Base-by-base conservation (phyloP, 73 alveolate species). In the Paramecium tetraurelia region DNA sequence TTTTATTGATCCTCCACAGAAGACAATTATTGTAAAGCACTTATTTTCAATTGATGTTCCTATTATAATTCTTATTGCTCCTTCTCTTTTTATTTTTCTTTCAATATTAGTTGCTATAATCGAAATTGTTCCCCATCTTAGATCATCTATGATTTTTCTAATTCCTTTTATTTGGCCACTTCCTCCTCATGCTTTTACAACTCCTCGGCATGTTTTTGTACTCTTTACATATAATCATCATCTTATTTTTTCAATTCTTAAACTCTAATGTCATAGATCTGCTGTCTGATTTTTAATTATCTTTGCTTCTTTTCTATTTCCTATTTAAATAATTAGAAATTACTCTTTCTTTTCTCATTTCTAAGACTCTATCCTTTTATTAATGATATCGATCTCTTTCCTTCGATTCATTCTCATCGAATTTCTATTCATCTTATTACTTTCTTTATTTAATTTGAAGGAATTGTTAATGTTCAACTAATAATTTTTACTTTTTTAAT, bases 291-390 rank as follows among this genome's bases (percentile, higher is more conserved):
- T 24, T 24, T 40, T 43, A 22, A 46, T 35, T 80, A 24, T 48
- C 75, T 80, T 43, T 80, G 18, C 9, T 44, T 41, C 33, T 80
- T 80, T 80, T 80, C 35, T 40, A 41, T 24, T 80, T 80, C 87
- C 87, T 75, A 75, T 16, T 35, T 75, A 75, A 41, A 38, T 75
- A 53, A 53, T 38, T 29, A 75, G 7, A n/a, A 75, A 75, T 29
- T 75, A 75, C 90, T 80, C 90, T 44, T 24, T 80, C 90, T 80
- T 44, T 80, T 80, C 90, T 80, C 90, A 80, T 80, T 80, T 40
- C 76, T 3, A 80, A 1, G 5, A 44, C 57, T 24, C 57, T 80
- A 20, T 43, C 43, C 31, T 80, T 80, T 7, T 80, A 18, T 31
- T 40, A 43, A 44, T 80, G 58, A 80, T 43, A 80, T 11, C 7